Evolutionary conservation across 192 early-diverging fungal species (phyloP).

Genomic region (Linnemannia zychae): DNA sequence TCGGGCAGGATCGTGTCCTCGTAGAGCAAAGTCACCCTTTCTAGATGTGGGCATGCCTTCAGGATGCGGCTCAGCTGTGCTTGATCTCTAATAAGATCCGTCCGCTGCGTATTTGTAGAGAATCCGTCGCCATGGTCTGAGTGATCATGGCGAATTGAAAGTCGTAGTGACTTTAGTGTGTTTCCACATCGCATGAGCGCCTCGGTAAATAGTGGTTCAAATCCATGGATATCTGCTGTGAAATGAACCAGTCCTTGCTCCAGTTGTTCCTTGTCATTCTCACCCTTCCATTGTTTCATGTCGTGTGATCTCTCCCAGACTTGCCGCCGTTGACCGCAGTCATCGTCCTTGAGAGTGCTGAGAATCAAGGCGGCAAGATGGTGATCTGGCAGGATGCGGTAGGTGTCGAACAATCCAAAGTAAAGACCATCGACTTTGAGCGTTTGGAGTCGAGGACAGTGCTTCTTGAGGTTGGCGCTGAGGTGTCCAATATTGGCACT

Average conservation of each 20-base stretch:
- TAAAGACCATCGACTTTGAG: slow-evolving; percentile 12
- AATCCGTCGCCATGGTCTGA: not conserved
- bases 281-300: not conserved
- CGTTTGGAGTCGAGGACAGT: not conserved
- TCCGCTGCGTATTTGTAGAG: not conserved
- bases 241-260: not conserved
- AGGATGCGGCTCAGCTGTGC: not conserved
- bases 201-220: not conserved
- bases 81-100: not conserved
- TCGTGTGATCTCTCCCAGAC: not conserved
- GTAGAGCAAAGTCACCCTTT: not conserved
- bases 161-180: not conserved
- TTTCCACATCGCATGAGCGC: slow-evolving; percentile 1
- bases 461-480: not conserved
- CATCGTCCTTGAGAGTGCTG: not conserved
- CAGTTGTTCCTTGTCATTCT: not conserved
- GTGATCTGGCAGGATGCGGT: not conserved
- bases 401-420: slow-evolving; percentile 10
- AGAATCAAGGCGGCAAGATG: slow-evolving; percentile 8
- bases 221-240: not conserved
- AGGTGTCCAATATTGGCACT: not conserved
- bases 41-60: not conserved
- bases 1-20: not conserved
- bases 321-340: not conserved
- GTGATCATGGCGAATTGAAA: slow-evolving; percentile 8